phyloP scores from a whole-genome alignment of 768 basidiomycete species.

The Coprinopsis marcescibilis region DNA sequence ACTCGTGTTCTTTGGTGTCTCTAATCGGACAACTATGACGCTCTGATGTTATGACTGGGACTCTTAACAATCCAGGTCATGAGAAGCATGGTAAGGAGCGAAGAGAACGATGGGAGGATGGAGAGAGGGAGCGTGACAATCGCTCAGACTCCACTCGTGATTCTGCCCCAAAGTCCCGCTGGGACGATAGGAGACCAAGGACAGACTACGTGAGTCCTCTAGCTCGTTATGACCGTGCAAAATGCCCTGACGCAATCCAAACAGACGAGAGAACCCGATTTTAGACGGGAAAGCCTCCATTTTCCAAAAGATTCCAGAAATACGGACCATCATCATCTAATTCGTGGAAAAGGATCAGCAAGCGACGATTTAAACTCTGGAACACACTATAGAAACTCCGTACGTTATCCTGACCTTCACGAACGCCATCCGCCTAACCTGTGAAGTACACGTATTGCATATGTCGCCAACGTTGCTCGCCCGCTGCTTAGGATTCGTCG shows the following conservation, averaged over 20 bases:
- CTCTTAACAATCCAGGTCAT: too few relatives aligned
- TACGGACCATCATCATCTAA: too few relatives aligned
- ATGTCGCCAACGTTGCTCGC: neutral
- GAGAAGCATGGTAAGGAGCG: neutral
- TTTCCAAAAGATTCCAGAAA: too few relatives aligned
- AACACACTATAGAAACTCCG: neutral
- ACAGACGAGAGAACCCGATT: too few relatives aligned
- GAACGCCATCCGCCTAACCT: neutral
- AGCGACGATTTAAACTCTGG: neutral
- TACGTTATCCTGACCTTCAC: neutral
- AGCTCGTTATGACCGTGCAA: too few relatives aligned
- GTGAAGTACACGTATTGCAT: slow-evolving; percentile 3
- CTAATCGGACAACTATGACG: too few relatives aligned
- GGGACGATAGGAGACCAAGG: neutral
- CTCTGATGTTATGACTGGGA: too few relatives aligned
- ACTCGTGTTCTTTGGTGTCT: too few relatives aligned
- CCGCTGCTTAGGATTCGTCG: neutral
- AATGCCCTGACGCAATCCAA: too few relatives aligned
- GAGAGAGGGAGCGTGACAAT: neutral
- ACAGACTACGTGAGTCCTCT: too few relatives aligned
- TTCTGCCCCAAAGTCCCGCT: neutral
- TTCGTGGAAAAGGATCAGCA: too few relatives aligned
- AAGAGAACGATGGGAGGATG: neutral
- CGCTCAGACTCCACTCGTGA: neutral
- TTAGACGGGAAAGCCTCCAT: too few relatives aligned